phyloP scores from a whole-genome alignment of 2,329 filamentous ascomycete species.

The Alternaria sp. region DNA sequence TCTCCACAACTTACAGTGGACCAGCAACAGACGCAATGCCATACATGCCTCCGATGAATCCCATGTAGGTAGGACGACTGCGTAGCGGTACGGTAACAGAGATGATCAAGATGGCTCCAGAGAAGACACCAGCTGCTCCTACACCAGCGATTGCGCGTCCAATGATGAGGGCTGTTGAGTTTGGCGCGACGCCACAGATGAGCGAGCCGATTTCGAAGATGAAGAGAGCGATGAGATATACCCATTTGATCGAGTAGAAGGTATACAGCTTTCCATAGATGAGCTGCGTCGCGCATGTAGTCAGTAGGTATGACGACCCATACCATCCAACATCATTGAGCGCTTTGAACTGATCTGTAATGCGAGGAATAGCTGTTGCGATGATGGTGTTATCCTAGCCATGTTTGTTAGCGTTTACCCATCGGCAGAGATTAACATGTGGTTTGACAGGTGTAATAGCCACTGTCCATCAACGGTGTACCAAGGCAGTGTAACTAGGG shows the following conservation, averaged over 20 bases:
- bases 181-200: constrained; percentile 61
- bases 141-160: constrained; percentile 62
- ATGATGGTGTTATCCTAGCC: constrained; percentile 59
- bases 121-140: constrained; percentile 61
- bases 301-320: constrained; percentile 54
- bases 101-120: constrained; percentile 59
- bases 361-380: constrained; percentile 58
- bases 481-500: constrained; percentile 6
- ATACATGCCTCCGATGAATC: constrained; percentile 60
- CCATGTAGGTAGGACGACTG: constrained; percentile 60
- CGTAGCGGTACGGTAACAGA: constrained; percentile 56
- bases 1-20: constrained; percentile 51
- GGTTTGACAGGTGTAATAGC: constrained; percentile 2
- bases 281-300: constrained; percentile 53
- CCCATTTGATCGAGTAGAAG: constrained; percentile 58
- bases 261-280: constrained; percentile 57
- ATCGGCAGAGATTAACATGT: background rate
- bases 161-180: constrained; percentile 60
- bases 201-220: constrained; percentile 63
- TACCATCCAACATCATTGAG: constrained; percentile 60
- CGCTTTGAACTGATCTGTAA: constrained; percentile 59
- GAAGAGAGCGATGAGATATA: constrained; percentile 55
- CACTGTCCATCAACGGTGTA: constrained; percentile 11
- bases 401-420: constrained; percentile 4
- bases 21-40: constrained; percentile 59